A percentile compares a stretch with the other conserved stretches of the same genome.
Conservation (phyloP, 176 grass and related monocot genomes). For the Cocos nucifera region DNA sequence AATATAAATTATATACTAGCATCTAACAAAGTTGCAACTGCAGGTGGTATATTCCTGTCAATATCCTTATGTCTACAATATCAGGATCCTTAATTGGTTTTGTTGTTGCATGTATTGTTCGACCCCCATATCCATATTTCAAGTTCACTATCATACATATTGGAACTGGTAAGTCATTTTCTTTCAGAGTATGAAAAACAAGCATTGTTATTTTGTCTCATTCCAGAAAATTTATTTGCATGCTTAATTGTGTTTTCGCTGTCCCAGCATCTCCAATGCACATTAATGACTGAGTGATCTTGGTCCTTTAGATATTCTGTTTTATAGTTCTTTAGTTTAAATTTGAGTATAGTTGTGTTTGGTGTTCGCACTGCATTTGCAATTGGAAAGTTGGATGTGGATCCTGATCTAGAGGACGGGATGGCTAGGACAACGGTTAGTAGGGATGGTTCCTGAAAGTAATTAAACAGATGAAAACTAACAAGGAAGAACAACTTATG, state of each 20-base stretch:
- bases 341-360: too few species aligned
- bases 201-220: background rate
- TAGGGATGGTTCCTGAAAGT: too few species aligned
- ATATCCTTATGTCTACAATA: conserved; percentile 64
- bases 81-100: conserved; percentile 84
- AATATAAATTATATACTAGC: too few species aligned
- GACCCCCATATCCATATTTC: conserved; percentile 92
- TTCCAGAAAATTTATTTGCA: background rate
- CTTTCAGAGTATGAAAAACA: conserved; percentile 5
- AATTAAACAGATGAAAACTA: too few species aligned
- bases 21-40: conserved; percentile 2
- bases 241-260: too few species aligned
- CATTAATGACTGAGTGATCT: background rate
- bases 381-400: too few species aligned
- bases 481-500: too few species aligned
- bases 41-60: conserved; percentile 99
- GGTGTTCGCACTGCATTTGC: too few species aligned
- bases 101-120: conserved; percentile 81
- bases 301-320: background rate
- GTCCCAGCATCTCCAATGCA: too few species aligned
- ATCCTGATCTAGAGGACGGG: too few species aligned
- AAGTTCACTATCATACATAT: conserved; percentile 98
- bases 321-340: background rate
- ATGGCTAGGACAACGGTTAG: too few species aligned
- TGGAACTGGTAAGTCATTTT: conserved; percentile 59